phyloP scores from a whole-genome alignment of 83 land plant species.

The Diphasiastrum complanatum region DNA sequence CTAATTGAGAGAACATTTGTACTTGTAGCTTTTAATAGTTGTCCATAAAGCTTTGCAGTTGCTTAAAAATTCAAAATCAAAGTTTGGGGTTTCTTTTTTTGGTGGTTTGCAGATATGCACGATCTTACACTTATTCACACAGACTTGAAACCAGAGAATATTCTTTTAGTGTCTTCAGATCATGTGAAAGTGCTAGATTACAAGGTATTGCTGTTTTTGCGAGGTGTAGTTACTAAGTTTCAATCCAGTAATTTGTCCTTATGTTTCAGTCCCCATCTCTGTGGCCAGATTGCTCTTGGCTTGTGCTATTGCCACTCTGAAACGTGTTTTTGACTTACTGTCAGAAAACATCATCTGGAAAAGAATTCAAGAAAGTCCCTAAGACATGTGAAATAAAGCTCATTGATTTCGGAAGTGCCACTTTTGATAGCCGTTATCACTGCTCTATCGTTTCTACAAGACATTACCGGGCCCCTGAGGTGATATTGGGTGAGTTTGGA shows the following conservation, averaged over 20 bases:
- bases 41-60: background rate
- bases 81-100: constrained; percentile 4
- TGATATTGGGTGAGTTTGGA: constrained; percentile 64
- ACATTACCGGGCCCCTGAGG: constrained; percentile 90
- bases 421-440: constrained; percentile 51
- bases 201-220: constrained; percentile 35
- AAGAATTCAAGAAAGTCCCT: constrained; percentile 56
- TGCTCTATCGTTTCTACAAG: constrained; percentile 75
- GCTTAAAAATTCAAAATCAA: background rate
- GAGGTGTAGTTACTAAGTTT: background rate
- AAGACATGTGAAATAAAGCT: constrained; percentile 77
- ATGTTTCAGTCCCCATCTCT: background rate
- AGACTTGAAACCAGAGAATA: constrained; percentile 44
- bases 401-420: constrained; percentile 92
- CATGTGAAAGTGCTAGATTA: constrained; percentile 54
- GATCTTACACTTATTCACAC: constrained; percentile 66
- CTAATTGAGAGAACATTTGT: background rate
- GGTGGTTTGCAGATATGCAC: constrained; percentile 71
- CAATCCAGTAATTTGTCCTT: background rate
- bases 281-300: background rate
- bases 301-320: constrained; percentile 1
- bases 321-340: constrained; percentile 7
- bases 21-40: background rate
- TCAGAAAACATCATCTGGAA: constrained; percentile 37
- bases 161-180: constrained; percentile 63